Evolutionary conservation across 139 green algal genomes (phyloP).

Genomic region (Tetradesmus lagerheimii): DNA sequence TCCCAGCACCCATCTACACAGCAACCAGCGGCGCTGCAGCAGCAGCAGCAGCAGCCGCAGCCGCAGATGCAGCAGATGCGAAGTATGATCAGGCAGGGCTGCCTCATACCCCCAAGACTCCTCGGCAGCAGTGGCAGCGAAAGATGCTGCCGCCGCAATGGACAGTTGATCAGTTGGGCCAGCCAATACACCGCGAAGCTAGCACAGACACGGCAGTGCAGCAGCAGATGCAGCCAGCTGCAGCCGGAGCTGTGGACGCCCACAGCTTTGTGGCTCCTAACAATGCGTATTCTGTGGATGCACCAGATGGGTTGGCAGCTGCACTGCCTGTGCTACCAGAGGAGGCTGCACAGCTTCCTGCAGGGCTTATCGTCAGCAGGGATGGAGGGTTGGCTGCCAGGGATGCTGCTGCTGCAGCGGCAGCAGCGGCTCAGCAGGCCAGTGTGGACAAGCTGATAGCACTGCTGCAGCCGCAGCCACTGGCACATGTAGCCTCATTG

Average conservation of each 20-base stretch:
- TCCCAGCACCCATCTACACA: conserved; percentile 13
- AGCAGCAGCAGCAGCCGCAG: neutral
- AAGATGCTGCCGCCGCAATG: conserved; percentile 26
- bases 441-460: conserved; percentile 32
- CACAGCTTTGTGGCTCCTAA: neutral
- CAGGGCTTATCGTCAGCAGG: neutral
- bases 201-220: neutral
- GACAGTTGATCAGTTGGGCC: conserved; percentile 7
- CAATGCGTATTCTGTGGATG: neutral
- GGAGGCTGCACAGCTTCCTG: neutral
- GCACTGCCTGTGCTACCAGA: neutral
- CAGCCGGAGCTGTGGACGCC: neutral
- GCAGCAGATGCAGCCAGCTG: neutral
- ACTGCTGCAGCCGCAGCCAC: conserved; percentile 21
- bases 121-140: conserved; percentile 38
- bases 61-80: conserved; percentile 24
- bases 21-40: neutral
- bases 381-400: neutral
- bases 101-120: neutral
- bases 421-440: conserved; percentile 34
- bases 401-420: conserved; percentile 1
- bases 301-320: no score
- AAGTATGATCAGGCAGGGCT: neutral
- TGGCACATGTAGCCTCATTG: neutral
- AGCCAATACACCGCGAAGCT: neutral